Conservation (phyloP, 345 rosid species). For the Excoecaria agallocha region DNA sequence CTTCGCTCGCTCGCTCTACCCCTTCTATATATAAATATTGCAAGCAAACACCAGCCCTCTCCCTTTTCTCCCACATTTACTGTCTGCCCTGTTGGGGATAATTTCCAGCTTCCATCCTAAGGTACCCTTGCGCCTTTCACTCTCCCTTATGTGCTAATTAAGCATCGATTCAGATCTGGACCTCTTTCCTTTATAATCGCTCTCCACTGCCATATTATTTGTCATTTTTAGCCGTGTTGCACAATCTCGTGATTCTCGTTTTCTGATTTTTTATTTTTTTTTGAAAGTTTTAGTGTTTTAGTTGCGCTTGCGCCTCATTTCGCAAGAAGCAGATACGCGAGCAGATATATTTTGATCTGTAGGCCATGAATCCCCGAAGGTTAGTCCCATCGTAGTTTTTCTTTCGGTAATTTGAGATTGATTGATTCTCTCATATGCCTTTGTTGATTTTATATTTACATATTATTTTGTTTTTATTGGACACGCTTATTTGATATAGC, state of each 20-base stretch:
- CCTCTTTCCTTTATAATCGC: not conserved
- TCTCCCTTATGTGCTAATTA: not conserved
- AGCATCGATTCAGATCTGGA: constrained; percentile 22
- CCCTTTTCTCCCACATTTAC: not conserved
- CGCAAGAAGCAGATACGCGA: not conserved
- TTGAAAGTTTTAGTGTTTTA: constrained; percentile 4
- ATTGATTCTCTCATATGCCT: not conserved
- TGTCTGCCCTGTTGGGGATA: not conserved
- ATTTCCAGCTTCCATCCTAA: constrained; percentile 13
- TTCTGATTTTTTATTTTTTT: not conserved
- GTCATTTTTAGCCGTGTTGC: not conserved
- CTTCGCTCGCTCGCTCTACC: not conserved
- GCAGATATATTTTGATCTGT: constrained; percentile 13
- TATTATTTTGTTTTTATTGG: not conserved
- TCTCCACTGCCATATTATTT: not conserved
- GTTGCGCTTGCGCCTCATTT: not conserved
- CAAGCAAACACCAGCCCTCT: not conserved
- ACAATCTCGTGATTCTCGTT: not conserved
- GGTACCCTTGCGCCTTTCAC: constrained; percentile 13
- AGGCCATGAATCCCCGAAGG: constrained; percentile 50
- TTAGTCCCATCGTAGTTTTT: constrained; percentile 21
- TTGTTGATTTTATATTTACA: not conserved
- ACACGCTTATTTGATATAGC: not conserved
- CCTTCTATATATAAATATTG: not conserved
- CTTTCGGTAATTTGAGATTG: not conserved